Evolutionary conservation across 2,329 filamentous ascomycete genomes (phyloP).

Genomic region (Fusarium subglutinans): DNA sequence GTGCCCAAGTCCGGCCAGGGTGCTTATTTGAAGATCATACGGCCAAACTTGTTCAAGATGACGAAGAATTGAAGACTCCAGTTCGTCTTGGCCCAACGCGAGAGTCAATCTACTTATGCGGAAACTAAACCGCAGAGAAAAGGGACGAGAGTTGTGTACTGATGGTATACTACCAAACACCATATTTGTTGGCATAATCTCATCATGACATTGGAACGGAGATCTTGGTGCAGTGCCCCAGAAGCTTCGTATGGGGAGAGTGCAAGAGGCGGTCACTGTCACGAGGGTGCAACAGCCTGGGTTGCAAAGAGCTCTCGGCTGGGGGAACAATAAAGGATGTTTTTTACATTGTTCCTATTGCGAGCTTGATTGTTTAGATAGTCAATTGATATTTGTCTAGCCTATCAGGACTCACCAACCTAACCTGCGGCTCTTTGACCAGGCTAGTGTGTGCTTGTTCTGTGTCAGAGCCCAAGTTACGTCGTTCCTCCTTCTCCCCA

Average conservation of each 20-base stretch:
- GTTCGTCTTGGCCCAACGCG: background rate
- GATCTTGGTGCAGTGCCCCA: background rate
- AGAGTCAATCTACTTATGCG: background rate
- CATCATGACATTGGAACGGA: background rate
- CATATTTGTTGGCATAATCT: conserved; percentile 1
- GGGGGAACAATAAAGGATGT: conserved; percentile 12
- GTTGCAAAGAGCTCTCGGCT: background rate
- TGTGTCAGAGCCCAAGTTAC: conserved; percentile 41
- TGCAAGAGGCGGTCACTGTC: background rate
- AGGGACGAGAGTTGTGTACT: background rate
- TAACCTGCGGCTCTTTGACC: conserved; percentile 46
- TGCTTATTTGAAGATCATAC: conserved; percentile 12
- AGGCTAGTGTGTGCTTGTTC: conserved; percentile 46
- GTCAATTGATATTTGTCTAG: conserved; percentile 40
- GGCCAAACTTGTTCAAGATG: background rate
- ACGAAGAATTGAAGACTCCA: background rate
- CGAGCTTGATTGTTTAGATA: conserved; percentile 20
- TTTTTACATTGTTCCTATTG: conserved; percentile 20
- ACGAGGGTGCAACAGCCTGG: background rate
- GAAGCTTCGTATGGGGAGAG: background rate
- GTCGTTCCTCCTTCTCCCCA: conserved; percentile 46
- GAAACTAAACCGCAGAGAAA: background rate
- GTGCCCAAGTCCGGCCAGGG: conserved; percentile 17
- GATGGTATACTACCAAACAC: background rate
- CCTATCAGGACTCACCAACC: conserved; percentile 46